These are phyloP conservation scores for Dryadomyces quercivorus DNA, from an alignment of 2,329 filamentous ascomycete genomes.

Conservation along the genomic window DNA sequence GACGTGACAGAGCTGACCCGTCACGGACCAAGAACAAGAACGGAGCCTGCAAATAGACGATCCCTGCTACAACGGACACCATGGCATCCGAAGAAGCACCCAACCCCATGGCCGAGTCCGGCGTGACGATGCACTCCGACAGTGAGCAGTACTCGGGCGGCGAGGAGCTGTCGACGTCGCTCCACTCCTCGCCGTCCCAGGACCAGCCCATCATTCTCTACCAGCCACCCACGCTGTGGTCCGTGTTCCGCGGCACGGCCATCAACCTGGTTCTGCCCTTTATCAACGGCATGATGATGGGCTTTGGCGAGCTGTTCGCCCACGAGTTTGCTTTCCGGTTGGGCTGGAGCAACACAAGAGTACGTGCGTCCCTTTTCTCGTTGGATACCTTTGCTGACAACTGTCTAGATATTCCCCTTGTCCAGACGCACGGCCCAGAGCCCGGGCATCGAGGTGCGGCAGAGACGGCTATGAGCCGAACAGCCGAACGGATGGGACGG, in stretches of 20 bases:
- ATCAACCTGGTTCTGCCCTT: conserved; percentile 96
- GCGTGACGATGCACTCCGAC: conserved; percentile 69
- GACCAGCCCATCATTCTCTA: conserved; percentile 66
- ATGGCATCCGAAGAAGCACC: conserved; percentile 43
- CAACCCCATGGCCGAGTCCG: conserved; percentile 55
- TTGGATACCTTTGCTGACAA: neutral
- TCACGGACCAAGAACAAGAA: neutral
- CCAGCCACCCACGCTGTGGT: conserved; percentile 77
- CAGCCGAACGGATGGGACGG: neutral
- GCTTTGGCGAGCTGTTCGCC: conserved; percentile 92
- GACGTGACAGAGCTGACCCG: no score
- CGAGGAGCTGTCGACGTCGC: conserved; percentile 49
- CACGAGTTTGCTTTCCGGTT: conserved; percentile 89
- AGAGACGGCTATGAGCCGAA: conserved; percentile 38
- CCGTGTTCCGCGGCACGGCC: conserved; percentile 71
- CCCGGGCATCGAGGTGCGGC: conserved; percentile 69
- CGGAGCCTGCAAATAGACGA: neutral
- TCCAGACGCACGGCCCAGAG: conserved; percentile 54
- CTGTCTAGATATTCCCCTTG: conserved; percentile 40
- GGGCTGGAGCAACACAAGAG: conserved; percentile 91
- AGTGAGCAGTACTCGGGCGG: conserved; percentile 68
- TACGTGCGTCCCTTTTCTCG: conserved; percentile 22
- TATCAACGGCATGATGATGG: conserved; percentile 95
- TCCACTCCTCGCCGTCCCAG: conserved; percentile 33
- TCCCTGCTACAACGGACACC: conserved; percentile 3